Conservation (phyloP, 768 basidiomycete genomes). For the Lentinula raphanica region DNA sequence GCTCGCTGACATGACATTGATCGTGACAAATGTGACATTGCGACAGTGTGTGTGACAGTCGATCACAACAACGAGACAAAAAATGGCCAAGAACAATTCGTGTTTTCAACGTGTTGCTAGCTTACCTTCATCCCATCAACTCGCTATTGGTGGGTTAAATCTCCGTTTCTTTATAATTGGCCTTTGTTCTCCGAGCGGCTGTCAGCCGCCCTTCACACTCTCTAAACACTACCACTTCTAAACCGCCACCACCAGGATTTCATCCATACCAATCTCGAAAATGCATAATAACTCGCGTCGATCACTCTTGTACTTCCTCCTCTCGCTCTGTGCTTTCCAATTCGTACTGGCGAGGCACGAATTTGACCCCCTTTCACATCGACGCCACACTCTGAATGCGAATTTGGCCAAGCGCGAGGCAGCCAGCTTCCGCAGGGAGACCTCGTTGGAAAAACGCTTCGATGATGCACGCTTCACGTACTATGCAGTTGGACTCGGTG, state of each 20-base stretch:
- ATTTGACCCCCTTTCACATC: background rate
- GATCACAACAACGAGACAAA: background rate
- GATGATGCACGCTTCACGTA: slow-evolving; percentile 3
- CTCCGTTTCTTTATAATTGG: background rate
- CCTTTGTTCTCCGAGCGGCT: background rate
- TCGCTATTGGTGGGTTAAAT: background rate
- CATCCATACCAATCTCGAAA: background rate
- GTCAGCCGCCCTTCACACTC: background rate
- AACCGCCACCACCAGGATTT: background rate
- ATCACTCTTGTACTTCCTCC: background rate
- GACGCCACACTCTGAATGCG: slow-evolving; percentile 4
- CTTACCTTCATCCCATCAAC: background rate
- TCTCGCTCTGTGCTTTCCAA: background rate
- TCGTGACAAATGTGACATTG: slow-evolving; percentile 36
- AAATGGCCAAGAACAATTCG: background rate
- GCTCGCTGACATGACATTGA: too few species aligned
- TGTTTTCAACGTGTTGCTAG: slow-evolving; percentile 3
- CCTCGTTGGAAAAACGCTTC: slow-evolving; percentile 1
- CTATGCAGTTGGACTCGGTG: slow-evolving; percentile 4
- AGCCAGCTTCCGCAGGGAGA: background rate
- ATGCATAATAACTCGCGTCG: background rate
- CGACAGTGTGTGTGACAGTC: background rate
- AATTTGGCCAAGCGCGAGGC: slow-evolving; percentile 1
- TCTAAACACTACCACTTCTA: background rate
- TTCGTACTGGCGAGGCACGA: background rate